Conservation (phyloP, 441 rosid species). For the Corymbia citriodora region DNA sequence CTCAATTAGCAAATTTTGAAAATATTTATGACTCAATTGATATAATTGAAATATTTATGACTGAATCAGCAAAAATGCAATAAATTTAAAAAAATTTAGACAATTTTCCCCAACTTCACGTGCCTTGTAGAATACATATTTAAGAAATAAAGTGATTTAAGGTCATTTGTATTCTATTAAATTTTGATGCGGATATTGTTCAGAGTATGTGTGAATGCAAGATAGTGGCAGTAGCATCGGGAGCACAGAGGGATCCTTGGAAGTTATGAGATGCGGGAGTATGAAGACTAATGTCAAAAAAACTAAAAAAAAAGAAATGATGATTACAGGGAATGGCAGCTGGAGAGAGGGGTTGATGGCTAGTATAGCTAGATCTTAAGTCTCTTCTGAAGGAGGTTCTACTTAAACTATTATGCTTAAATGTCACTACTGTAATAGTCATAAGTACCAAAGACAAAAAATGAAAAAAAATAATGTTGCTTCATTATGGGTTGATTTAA, state of each 20-base stretch:
- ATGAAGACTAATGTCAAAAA: not conserved
- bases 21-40: too few relatives aligned
- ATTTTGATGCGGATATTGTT: not conserved
- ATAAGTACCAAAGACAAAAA: too few relatives aligned
- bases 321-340: not conserved
- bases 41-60: not conserved
- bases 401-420: too few relatives aligned
- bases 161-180: not conserved
- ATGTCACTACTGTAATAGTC: too few relatives aligned
- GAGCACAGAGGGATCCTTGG: not conserved
- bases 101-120: not conserved
- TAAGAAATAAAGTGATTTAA: not conserved
- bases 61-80: too few relatives aligned
- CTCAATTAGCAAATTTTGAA: fast-evolving
- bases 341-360: not conserved
- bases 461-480: too few relatives aligned
- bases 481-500: too few relatives aligned
- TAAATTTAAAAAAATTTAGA: too few relatives aligned
- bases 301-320: not conserved
- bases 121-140: not conserved
- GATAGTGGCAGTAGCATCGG: not conserved
- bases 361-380: too few relatives aligned
- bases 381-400: too few relatives aligned
- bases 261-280: not conserved
- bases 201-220: not conserved